Percentiles rank a stretch among this genome's conserved stretches.
Conservation (phyloP, 1,139 yeast species). For the Taphrina deformans region DNA sequence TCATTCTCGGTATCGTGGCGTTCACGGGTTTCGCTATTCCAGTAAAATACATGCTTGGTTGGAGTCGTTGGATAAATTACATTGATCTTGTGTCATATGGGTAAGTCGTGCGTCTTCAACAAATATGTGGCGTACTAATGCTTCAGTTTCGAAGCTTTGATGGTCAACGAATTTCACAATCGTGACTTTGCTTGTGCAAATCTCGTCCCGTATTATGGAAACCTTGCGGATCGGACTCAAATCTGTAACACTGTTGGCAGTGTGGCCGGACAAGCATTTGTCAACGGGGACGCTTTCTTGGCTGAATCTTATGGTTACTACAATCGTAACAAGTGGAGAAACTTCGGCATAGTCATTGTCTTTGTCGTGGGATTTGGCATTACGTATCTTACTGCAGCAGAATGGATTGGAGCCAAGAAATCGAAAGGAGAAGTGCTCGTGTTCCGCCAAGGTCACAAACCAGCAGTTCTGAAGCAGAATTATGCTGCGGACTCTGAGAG, state of each 20-base stretch:
- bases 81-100: constrained; percentile 53
- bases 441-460: constrained; percentile 40
- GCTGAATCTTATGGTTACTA: constrained; percentile 46
- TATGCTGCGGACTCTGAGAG: constrained; percentile 8
- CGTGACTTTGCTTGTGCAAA: constrained; percentile 50
- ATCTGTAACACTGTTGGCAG: constrained; percentile 52
- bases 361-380: constrained; percentile 46
- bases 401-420: constrained; percentile 53
- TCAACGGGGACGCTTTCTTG: constrained; percentile 51
- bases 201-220: constrained; percentile 51
- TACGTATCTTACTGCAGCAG: constrained; percentile 57
- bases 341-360: constrained; percentile 47
- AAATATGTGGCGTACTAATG: neutral
- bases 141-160: constrained; percentile 48
- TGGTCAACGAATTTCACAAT: constrained; percentile 52
- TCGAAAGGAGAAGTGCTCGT: constrained; percentile 57
- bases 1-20: constrained; percentile 61
- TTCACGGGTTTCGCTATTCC: constrained; percentile 72
- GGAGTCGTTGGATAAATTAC: constrained; percentile 57
- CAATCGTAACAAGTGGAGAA: constrained; percentile 47
- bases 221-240: constrained; percentile 45
- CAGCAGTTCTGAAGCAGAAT: neutral
- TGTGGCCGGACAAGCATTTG: constrained; percentile 47
- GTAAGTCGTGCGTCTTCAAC: constrained; percentile 23
- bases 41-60: constrained; percentile 52